Percentiles rank a stretch among this genome's conserved stretches.
These are phyloP conservation scores for Schizochytrium sp. DNA, from an alignment of 108 stramenopile genomes.

Conservation along the genomic window DNA sequence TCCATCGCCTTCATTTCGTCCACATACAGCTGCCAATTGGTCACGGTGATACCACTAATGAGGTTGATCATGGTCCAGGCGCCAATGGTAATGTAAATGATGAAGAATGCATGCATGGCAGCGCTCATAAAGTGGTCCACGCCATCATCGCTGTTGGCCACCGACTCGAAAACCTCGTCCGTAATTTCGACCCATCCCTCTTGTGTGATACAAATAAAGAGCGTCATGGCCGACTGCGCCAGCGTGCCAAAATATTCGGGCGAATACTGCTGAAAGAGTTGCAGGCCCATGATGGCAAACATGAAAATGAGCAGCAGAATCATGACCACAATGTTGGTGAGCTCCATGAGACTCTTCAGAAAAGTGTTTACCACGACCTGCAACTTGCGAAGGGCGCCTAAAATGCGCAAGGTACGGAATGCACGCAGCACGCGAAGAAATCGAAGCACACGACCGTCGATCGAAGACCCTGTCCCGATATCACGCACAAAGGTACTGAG, in stretches of 20 bases:
- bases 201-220: not conserved
- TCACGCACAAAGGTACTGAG: not conserved
- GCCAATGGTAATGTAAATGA: not conserved
- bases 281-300: not conserved
- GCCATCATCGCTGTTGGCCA: not conserved
- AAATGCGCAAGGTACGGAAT: not conserved
- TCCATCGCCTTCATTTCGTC: not conserved
- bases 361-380: conserved; percentile 8
- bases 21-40: not conserved
- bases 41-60: conserved; percentile 10
- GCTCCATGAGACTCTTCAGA: not conserved
- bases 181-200: not conserved
- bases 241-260: not conserved
- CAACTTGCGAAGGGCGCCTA: not conserved
- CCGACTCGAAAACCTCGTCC: not conserved
- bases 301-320: conserved; percentile 18
- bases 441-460: not conserved
- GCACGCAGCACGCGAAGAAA: not conserved
- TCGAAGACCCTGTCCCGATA: not conserved
- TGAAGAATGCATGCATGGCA: not conserved
- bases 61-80: conserved; percentile 3
- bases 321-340: conserved; percentile 5
- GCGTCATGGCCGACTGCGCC: not conserved
- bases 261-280: not conserved
- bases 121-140: not conserved